Conservation (phyloP, 768 basidiomycete species). For the Trichaptum fuscoviolaceum region DNA sequence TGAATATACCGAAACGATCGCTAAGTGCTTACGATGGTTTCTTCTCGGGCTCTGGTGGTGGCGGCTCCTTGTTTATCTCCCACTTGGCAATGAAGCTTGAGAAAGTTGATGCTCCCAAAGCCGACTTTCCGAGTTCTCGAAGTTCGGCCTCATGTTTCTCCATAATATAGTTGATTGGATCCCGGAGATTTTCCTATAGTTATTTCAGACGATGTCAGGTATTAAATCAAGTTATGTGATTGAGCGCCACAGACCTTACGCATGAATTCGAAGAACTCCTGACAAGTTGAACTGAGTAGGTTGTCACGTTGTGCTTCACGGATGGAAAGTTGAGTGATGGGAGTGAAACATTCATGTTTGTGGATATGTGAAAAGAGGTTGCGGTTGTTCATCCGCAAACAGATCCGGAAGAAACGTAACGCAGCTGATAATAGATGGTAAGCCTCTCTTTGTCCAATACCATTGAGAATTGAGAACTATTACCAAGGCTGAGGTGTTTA, state of each 20-base stretch:
- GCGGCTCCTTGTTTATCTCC: constrained; percentile 90
- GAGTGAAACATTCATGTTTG: constrained; percentile 79
- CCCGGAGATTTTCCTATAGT: constrained; percentile 79
- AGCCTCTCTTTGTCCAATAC: background rate
- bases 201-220: constrained; percentile 3
- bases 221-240: constrained; percentile 2
- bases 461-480: constrained; percentile 23
- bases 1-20: constrained; percentile 1
- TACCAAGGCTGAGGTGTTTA: constrained; percentile 90
- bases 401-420: constrained; percentile 85
- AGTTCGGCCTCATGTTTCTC: constrained; percentile 63
- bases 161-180: constrained; percentile 81
- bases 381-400: constrained; percentile 76
- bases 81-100: constrained; percentile 69
- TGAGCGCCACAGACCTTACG: constrained; percentile 53
- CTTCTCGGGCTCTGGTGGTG: constrained; percentile 47
- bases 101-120: constrained; percentile 63
- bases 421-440: constrained; percentile 50
- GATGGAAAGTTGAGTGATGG: constrained; percentile 78
- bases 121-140: constrained; percentile 54
- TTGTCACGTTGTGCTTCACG: constrained; percentile 86
- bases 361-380: constrained; percentile 70
- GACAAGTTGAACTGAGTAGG: constrained; percentile 88
- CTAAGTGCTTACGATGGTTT: constrained; percentile 41
- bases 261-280: constrained; percentile 92